Base-by-base conservation (phyloP, 306 rosid species). In the Ammopiptanthus mongolicus region DNA sequence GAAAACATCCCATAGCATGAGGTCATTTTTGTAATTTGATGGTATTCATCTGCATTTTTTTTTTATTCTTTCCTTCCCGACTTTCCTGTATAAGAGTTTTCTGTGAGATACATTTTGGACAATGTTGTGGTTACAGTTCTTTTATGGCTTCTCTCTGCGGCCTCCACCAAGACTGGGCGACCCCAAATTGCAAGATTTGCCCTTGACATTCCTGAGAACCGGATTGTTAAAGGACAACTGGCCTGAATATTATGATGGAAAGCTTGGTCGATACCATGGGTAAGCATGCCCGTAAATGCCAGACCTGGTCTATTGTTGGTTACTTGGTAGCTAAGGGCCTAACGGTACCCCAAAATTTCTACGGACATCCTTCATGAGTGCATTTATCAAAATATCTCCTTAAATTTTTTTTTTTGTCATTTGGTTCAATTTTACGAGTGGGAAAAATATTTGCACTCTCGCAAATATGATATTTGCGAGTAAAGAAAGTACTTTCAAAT, bases 201-300 rank as follows among this genome's bases (percentile, higher is more conserved):
- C 65, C 84, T 91, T 23, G 84, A 91, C n/a, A 73, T 81, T 52
- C 96, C 91, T 5, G 97, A 91, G n/a, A 69, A 34, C 47, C 75
- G 85, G 84, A 73, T 84, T 91, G 82, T 44, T 22, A 33, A 88
- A 88, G 73, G 97, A 91, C 72, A 85, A 9, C 59, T 89, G 93
- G 97, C 97, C 97, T 0, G 96, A 91, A 74, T 89, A 91, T 62
- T 89, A 85, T 41, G 97, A 91, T 29, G 97, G 96, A 37, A 91
- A 81, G 12, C 51, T 11, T 3, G 97, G 97, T 2, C 78, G 95
- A 61, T 91, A 75, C 33, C n/a, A 23, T 91, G 10, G 97, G 97
- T 71, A 91, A 91, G 82, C 95, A 91, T 75, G 87, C 95, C 6
- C 88, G 95, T 5, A 91, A 84, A 83, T 83, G 5, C 69, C 97